Evolutionary conservation across 1,284 basidiomycete species (phyloP).

Genomic region (Puccinia novopanici): DNA sequence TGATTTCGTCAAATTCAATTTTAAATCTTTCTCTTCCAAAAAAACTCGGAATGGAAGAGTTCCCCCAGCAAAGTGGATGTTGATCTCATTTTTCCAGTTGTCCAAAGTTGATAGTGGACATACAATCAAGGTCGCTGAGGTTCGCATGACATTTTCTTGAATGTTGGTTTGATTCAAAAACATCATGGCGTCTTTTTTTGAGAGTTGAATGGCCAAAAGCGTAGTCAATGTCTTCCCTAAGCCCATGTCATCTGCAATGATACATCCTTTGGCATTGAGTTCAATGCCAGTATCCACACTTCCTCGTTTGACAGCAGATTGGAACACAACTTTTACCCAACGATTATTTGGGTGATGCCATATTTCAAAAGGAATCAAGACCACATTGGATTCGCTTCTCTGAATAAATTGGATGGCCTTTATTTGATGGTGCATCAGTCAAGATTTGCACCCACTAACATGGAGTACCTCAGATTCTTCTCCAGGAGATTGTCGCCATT

Average conservation of each 20-base stretch:
- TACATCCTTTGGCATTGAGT: neutral
- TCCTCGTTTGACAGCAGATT: neutral
- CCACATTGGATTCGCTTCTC: too few species aligned
- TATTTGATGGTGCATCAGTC: too few species aligned
- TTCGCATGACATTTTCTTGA: neutral
- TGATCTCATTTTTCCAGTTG: slow-evolving; percentile 20
- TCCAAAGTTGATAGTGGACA: too few species aligned
- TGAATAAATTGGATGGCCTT: too few species aligned
- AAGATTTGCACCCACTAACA: too few species aligned
- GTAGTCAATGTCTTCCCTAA: neutral
- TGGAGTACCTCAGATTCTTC: too few species aligned
- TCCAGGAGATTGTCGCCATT: too few species aligned
- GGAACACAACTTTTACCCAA: neutral
- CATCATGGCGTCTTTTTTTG: neutral
- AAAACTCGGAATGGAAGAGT: neutral
- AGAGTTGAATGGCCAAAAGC: neutral
- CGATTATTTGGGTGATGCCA: neutral
- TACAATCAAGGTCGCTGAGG: neutral
- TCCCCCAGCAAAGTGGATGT: neutral
- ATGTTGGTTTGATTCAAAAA: neutral
- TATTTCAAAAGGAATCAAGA: neutral
- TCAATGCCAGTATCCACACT: neutral
- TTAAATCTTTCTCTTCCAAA: neutral
- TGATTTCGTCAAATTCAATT: neutral
- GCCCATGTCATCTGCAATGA: neutral